These are phyloP conservation scores for Lizonia empirigonia DNA, from an alignment of 2,329 filamentous ascomycete genomes.

Conservation along the genomic window DNA sequence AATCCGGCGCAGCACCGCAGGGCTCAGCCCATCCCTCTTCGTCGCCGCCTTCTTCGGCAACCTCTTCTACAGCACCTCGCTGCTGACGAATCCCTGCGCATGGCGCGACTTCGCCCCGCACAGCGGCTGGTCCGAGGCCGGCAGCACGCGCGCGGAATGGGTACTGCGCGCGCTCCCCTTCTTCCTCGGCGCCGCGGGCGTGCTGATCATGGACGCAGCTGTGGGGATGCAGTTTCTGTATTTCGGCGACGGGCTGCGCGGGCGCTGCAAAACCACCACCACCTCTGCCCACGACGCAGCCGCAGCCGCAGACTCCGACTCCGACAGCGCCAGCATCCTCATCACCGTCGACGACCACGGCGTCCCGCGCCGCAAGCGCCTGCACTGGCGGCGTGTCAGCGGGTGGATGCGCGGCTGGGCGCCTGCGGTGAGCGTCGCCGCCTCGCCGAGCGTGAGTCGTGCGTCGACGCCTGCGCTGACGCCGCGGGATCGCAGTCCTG, in stretches of 20 bases:
- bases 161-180: constrained; percentile 65
- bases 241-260: constrained; percentile 62
- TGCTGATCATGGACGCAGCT: constrained; percentile 65
- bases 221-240: constrained; percentile 68
- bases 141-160: constrained; percentile 63
- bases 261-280: no score
- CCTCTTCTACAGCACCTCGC: constrained; percentile 67
- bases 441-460: constrained; percentile 39
- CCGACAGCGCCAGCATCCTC: constrained; percentile 55
- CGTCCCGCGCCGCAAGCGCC: constrained; percentile 40
- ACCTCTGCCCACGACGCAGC: no score
- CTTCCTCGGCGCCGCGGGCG: constrained; percentile 69
- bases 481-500: no score
- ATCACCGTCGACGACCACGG: constrained; percentile 49
- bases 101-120: constrained; percentile 63
- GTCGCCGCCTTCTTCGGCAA: constrained; percentile 71
- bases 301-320: no score
- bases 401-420: constrained; percentile 73
- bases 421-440: constrained; percentile 55
- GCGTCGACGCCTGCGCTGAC: constrained; percentile 36
- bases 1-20: constrained; percentile 65
- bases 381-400: constrained; percentile 63
- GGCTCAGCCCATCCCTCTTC: constrained; percentile 67
- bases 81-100: constrained; percentile 67
- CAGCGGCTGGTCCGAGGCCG: constrained; percentile 63